Evolutionary conservation across 306 rosid genomes (phyloP).

Genomic region (Gastrolobium bilobum): DNA sequence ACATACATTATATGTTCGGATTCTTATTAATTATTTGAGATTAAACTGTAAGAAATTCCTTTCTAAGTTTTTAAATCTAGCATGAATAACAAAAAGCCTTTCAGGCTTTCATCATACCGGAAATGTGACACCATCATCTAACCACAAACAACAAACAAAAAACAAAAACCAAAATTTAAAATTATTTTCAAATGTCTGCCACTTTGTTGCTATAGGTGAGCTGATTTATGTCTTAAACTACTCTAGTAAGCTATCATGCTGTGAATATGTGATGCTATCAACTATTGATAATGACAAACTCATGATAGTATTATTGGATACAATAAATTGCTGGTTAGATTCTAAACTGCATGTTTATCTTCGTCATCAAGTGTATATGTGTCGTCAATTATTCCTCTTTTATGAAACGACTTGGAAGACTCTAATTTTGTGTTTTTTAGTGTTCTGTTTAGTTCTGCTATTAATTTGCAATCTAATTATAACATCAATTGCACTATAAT

Average conservation of each 20-base stretch:
- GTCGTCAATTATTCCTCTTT: neutral
- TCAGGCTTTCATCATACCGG: too few relatives aligned
- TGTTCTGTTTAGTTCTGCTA: neutral
- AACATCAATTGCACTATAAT: neutral
- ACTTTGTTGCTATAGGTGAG: neutral
- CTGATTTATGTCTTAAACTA: slow-evolving; percentile 3
- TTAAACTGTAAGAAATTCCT: too few relatives aligned
- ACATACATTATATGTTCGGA: neutral
- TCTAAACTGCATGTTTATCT: slow-evolving; percentile 12
- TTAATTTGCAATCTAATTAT: neutral
- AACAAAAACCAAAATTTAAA: too few relatives aligned
- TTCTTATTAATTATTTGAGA: too few relatives aligned
- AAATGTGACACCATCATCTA: too few relatives aligned
- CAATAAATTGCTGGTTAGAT: neutral
- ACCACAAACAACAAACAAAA: too few relatives aligned
- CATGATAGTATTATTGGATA: neutral
- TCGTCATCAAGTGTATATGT: too few relatives aligned
- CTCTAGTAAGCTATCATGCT: neutral
- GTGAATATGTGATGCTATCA: neutral
- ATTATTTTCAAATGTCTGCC: too few relatives aligned
- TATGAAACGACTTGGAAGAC: neutral
- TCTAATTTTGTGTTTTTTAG: neutral
- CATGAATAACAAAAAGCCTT: too few relatives aligned
- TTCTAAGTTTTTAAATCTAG: too few relatives aligned
- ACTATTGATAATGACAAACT: slow-evolving; percentile 1